These are phyloP conservation scores for Haplosporangium gracile DNA, from an alignment of 192 early-diverging fungal genomes.

Conservation along the genomic window DNA sequence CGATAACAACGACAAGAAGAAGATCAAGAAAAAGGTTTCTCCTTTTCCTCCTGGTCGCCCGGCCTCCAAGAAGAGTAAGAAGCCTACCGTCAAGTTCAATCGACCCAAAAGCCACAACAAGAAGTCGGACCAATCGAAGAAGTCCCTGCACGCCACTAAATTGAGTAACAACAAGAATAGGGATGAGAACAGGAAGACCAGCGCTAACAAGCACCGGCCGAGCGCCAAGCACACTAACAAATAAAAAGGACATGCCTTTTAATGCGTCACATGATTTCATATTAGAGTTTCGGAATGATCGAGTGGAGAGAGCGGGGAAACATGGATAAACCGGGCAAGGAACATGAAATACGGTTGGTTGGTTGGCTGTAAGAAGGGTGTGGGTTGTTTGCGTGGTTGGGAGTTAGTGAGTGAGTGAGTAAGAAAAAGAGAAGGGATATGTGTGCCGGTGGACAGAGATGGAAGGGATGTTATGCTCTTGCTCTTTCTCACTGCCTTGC, in stretches of 20 bases:
- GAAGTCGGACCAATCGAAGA: no score
- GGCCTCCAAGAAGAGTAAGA: not conserved
- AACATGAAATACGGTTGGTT: not conserved
- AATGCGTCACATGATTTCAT: not conserved
- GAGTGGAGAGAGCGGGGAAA: slow-evolving; percentile 5
- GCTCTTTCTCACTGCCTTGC: not conserved
- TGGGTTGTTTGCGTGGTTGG: no score
- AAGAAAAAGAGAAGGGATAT: no score
- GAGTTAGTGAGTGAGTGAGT: no score
- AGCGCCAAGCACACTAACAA: not conserved
- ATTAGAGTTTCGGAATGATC: not conserved
- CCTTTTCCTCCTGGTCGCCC: not conserved
- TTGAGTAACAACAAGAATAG: not conserved
- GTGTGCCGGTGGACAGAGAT: not conserved
- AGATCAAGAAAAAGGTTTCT: not conserved
- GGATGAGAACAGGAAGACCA: not conserved
- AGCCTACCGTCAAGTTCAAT: not conserved
- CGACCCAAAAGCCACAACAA: not conserved
- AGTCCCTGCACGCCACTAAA: not conserved
- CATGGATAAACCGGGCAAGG: not conserved
- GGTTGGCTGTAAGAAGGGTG: no score
- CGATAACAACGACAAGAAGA: not conserved
- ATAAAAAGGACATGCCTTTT: not conserved
- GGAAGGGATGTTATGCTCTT: not conserved
- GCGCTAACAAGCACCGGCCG: not conserved